Base-by-base conservation (phyloP, 306 rosid genomes). In the Comarum palustre region DNA sequence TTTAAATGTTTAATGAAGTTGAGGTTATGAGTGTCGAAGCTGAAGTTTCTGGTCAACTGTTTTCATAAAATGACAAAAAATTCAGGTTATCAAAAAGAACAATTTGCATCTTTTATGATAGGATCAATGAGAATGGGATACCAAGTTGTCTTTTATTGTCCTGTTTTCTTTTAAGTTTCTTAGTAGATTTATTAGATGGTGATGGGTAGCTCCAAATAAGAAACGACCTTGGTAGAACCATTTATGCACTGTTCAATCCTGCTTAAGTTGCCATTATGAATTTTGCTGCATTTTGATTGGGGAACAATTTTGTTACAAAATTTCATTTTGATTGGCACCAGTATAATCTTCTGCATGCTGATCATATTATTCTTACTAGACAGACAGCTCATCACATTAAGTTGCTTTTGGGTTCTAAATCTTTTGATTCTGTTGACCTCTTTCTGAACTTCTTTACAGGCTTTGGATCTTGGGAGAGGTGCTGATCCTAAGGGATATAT, bases 401-500 rank as follows among this genome's bases (percentile, higher is more conserved):
- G 43, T 54, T 34, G 4, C 47, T 51, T 52, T n/a, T 34, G 36
- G 13, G 17, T 58, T 41, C 7, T 48, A 58, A 51, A 69, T 42
- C 42, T 25, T 38, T 12, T 4, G 14, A 67, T 52, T 81, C 6
- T 55, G 36, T 45, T 60, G 20, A 67, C 24, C 14, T 72, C 51
- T 9, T 31, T 32, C 24, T 29, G 32, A 59, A 70, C 69, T 71
- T 63, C 22, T 34, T 69, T 38, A 59, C 45, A 95, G 99, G 97
- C 99, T 83, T 79, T 95, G 90, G 95, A 95, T 80, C 93, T 91
- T 79, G 99, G 96, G 75, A 87, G 97, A 77, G 96, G 95, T 66
- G 97, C 93, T 42, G 54, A 91, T 57, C 96, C 89, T 8, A 80
- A 90, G 42, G 86, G 92, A 63, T 86, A 90, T 76, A 90, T 90